Evolutionary conservation across 805 yeast species (phyloP), one percentile per base, ranked within the genome.

Genomic region (Candida bentonensis): DNA sequence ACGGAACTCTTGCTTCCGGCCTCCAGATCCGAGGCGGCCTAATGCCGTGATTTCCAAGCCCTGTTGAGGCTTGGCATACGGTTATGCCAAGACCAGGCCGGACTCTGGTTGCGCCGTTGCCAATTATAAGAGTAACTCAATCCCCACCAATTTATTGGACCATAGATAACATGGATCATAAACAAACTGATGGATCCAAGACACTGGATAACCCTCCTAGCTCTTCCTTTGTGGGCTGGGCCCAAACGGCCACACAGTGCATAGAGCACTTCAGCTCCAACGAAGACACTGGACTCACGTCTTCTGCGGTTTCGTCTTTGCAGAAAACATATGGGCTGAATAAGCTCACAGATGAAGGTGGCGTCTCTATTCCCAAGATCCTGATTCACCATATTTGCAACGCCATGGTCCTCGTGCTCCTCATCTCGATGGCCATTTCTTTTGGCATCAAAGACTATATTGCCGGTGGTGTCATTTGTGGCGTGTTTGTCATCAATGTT

Each of bases 401-500:
- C 56, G 89, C 92, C 41, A 82, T 82, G 92, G 77, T 81, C 42
- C 61, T 82, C 50, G 89, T 82, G 5, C 66, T 81, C 50, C 61
- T 81, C 44, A 78, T 79, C 28, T 75, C 85, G 15, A 74, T 78
- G 82, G 59, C 76, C 20, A 79, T 82, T 43, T 78, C 88, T 3
- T 68, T 81, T 42, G 87, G 81, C 20, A 79, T 82, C 50, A 67
- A 69, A 46, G 89, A 82, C 58, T 82, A 84, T 81, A 82, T 82
- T 50, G 77, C 85, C 5, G 92, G 87, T 42, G 92, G 89, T 44
- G 89, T 82, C 26, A 79, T 82, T 56, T 77, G 74, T 1, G 79
- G 73, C 41, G 88, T 82, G 21, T 74, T 82, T 23, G 57, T 59
- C 25, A 67, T 82, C 45, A 82, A 82, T 55, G 75, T 82, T 28